These are phyloP conservation scores for Gymnopilus junonius DNA, from an alignment of 768 basidiomycete genomes.

Conservation along the genomic window DNA sequence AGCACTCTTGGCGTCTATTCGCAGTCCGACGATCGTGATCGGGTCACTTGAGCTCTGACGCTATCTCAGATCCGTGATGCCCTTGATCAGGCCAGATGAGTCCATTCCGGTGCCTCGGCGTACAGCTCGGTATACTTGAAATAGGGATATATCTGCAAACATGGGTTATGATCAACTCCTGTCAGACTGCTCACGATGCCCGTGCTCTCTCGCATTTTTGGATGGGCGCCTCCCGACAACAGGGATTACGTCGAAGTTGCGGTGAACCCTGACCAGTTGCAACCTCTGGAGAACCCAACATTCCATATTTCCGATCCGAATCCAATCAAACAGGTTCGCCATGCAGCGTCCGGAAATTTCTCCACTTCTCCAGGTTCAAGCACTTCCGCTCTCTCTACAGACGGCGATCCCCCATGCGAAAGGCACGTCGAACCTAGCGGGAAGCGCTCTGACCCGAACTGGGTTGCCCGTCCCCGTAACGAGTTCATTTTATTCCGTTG, in stretches of 20 bases:
- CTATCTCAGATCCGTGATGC: conserved; percentile 20
- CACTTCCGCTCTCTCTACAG: conserved; percentile 28
- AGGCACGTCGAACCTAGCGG: conserved; percentile 17
- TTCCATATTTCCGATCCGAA: conserved; percentile 30
- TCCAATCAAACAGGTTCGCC: conserved; percentile 12
- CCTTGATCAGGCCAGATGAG: conserved; percentile 7
- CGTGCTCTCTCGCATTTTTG: conserved; percentile 28
- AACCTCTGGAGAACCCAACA: conserved; percentile 23
- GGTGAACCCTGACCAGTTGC: conserved; percentile 14
- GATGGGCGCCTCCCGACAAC: conserved; percentile 36
- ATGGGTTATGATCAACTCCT: conserved; percentile 7
- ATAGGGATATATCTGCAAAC: conserved; percentile 5
- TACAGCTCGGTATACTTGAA: conserved; percentile 14
- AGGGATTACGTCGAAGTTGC: conserved; percentile 31
- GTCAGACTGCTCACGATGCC: conserved; percentile 20
- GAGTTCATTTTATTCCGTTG: conserved; percentile 78
- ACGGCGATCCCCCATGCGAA: conserved; percentile 19
- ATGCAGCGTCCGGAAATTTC: conserved; percentile 14
- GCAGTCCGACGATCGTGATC: conserved; percentile 18
- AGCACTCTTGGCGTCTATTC: conserved; percentile 17
- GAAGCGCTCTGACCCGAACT: conserved; percentile 50
- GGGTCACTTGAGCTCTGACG: conserved; percentile 21
- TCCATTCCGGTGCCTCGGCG: conserved; percentile 18
- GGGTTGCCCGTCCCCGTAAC: conserved; percentile 71
- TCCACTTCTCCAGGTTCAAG: conserved; percentile 23